These are phyloP conservation scores for Aspergillus sp. DNA, from an alignment of 2,329 filamentous ascomycete species.

Conservation along the genomic window DNA sequence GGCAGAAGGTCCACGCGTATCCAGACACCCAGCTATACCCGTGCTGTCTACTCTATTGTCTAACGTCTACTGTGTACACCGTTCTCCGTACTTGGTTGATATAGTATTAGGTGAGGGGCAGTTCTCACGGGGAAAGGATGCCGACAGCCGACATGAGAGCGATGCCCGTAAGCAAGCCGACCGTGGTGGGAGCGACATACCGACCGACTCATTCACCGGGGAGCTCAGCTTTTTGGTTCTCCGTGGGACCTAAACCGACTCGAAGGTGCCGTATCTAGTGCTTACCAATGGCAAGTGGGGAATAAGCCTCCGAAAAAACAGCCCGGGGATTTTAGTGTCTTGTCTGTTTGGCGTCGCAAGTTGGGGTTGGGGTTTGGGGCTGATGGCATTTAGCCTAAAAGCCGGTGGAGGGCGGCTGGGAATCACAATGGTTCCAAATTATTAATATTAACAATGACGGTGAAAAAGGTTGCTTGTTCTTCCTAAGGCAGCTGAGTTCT, in stretches of 20 bases:
- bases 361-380: neutral
- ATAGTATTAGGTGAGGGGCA: neutral
- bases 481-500: no score
- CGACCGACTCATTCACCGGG: neutral
- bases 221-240: neutral
- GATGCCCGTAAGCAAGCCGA: neutral
- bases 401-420: neutral
- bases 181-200: neutral
- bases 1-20: no score
- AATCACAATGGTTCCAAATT: neutral
- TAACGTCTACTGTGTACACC: no score
- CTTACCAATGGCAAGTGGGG: no score
- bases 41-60: no score
- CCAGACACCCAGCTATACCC: no score
- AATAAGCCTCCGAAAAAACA: no score
- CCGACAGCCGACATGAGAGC: neutral
- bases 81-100: no score
- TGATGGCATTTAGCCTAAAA: neutral
- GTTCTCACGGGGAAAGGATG: neutral
- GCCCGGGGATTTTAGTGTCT: no score
- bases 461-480: no score
- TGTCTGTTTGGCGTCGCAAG: neutral
- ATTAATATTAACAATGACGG: no score
- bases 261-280: no score
- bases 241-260: neutral